Evolutionary conservation across 768 basidiomycete genomes (phyloP).

Genomic region (Boletus rubroflammeus): DNA sequence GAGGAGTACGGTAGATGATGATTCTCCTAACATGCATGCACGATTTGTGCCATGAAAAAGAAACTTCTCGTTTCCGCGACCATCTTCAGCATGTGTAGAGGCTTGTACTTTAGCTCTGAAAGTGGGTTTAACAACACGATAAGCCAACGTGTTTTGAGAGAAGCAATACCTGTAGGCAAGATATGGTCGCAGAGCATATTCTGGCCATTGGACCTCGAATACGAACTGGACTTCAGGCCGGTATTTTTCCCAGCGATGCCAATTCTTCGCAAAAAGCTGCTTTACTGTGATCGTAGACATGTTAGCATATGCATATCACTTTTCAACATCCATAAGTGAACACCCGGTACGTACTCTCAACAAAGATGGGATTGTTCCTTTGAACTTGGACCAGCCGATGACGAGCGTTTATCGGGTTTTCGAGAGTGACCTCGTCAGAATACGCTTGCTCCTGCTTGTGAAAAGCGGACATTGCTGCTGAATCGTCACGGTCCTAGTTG

Average conservation of each 20-base stretch:
- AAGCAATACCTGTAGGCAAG: constrained; percentile 6
- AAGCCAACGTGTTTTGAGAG: background rate
- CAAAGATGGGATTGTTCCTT: constrained; percentile 3
- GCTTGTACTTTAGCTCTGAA: constrained; percentile 9
- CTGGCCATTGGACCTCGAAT: constrained; percentile 12
- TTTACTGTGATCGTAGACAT: background rate
- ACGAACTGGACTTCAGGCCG: constrained; percentile 11
- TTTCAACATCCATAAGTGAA: no score
- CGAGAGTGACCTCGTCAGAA: background rate
- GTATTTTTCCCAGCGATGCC: constrained; percentile 9
- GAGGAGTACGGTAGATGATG: constrained; percentile 5
- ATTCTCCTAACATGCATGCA: constrained; percentile 14
- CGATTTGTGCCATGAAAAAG: constrained; percentile 16
- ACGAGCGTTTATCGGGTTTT: background rate
- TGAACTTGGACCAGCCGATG: constrained; percentile 8
- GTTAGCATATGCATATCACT: background rate
- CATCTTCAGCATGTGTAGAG: background rate
- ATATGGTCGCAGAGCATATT: constrained; percentile 9
- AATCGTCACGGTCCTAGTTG: no score
- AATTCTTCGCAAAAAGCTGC: constrained; percentile 6
- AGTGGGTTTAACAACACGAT: background rate
- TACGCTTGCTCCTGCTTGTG: background rate
- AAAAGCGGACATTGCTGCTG: background rate
- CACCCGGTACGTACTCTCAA: constrained; percentile 3
- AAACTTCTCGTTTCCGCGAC: constrained; percentile 9